Evolutionary conservation across 805 yeast genomes (phyloP).

Genomic region (Saccharomycopsis oosterbeekiorum): DNA sequence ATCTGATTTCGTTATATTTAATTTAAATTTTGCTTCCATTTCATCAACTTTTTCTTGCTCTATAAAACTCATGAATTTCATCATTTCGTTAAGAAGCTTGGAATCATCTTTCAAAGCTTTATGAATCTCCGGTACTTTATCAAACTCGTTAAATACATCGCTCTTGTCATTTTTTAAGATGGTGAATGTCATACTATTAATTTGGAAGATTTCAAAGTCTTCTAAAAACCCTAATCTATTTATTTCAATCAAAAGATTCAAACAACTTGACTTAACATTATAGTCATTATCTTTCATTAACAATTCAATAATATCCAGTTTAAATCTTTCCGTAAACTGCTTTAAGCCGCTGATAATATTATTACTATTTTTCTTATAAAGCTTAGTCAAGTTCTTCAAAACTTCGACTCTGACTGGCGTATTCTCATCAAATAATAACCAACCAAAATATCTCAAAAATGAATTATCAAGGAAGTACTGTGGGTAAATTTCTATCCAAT

Average conservation of each 20-base stretch:
- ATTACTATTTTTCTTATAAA: constrained; percentile 31
- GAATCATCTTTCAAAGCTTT: constrained; percentile 22
- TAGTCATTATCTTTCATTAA: constrained; percentile 45
- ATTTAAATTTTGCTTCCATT: constrained; percentile 28
- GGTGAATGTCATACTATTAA: constrained; percentile 36
- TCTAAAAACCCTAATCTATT: constrained; percentile 54
- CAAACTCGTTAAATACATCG: constrained; percentile 24
- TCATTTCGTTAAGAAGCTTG: constrained; percentile 35
- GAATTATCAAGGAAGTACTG: constrained; percentile 60
- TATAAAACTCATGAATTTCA: constrained; percentile 41
- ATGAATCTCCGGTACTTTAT: constrained; percentile 13
- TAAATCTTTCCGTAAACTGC: constrained; percentile 70
- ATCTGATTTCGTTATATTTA: constrained; percentile 25
- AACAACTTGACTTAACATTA: constrained; percentile 42
- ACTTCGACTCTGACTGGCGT: constrained; percentile 56
- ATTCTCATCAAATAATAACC: constrained; percentile 71
- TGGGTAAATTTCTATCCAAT: constrained; percentile 64
- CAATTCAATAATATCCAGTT: constrained; percentile 55
- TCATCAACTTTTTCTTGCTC: constrained; percentile 33
- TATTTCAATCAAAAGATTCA: constrained; percentile 45
- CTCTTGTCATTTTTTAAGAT: constrained; percentile 22
- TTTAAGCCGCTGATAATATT: constrained; percentile 52
- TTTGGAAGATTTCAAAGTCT: constrained; percentile 39
- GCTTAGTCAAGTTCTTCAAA: constrained; percentile 40
- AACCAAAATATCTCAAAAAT: constrained; percentile 69